Evolutionary conservation across 176 grass and related monocot species (phyloP).

Genomic region (barley (Hordeum vulgare)): DNA sequence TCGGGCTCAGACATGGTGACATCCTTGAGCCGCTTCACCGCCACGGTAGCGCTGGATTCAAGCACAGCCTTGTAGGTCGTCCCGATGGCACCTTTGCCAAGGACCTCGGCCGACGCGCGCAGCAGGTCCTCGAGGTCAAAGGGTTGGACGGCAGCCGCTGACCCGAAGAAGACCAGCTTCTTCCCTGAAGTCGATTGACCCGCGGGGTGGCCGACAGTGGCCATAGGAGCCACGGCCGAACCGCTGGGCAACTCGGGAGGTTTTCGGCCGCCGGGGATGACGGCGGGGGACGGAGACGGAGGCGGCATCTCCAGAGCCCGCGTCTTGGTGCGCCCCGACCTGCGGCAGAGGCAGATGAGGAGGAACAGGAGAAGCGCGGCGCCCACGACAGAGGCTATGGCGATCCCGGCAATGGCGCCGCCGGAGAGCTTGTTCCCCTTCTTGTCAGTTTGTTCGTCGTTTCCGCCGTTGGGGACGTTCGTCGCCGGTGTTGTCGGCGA

Average conservation of each 20-base stretch:
- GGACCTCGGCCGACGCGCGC: conserved; percentile 59
- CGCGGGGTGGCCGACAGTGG: conserved; percentile 18
- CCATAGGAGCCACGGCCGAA: conserved; percentile 12
- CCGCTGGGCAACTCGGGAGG: conserved; percentile 3
- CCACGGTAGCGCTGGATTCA: conserved; percentile 52
- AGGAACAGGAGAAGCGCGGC: conserved; percentile 46
- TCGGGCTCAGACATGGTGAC: conserved; percentile 54
- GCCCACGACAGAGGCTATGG: conserved; percentile 30
- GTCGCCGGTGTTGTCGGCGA: neutral
- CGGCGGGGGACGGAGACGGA: neutral
- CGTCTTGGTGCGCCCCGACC: conserved; percentile 28
- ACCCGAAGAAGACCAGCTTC: conserved; percentile 62
- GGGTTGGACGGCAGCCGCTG: conserved; percentile 16
- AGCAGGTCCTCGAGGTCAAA: conserved; percentile 70
- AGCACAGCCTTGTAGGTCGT: conserved; percentile 70
- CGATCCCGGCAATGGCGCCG: conserved; percentile 61
- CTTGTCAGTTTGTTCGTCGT: neutral
- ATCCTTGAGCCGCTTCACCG: conserved; percentile 71
- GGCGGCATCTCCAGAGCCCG: conserved; percentile 31
- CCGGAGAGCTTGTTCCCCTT: conserved; percentile 50
- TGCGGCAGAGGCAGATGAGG: conserved; percentile 43
- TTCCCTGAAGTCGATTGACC: conserved; percentile 38
- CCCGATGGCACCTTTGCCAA: conserved; percentile 78
- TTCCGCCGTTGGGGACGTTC: neutral
- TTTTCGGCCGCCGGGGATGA: conserved; percentile 17